Base-by-base conservation (phyloP, 176 grass and related monocot species). In the Ampelocalamus luodianensis region DNA sequence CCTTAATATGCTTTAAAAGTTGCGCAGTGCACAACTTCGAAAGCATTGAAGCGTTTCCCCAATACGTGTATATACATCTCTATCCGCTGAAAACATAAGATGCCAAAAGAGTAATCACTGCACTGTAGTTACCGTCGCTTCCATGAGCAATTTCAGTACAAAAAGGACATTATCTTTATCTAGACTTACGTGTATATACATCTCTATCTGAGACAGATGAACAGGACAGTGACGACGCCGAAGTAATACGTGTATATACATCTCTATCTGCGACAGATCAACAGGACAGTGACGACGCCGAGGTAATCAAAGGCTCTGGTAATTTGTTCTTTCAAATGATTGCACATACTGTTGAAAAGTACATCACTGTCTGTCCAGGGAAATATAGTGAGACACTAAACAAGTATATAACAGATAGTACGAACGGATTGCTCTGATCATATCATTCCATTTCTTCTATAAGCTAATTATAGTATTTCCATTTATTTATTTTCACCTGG, bases 311-410 rank as follows among this genome's bases (percentile, higher is more conserved):
- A 37, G 14, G 51, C 39, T 79, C 65, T 20, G 20, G 39, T 78
- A 55, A 61, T 69, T 56, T 38, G 74, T 49, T 74, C 65, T 61
- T 85, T 61, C 50, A 70, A 70, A 60, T 69, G 66, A 65, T 69
- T 78, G 24, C 13, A n/a, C 7, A 5, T 42, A 43, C 23, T 23
- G 10, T 85, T 67, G 17, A 29, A 39, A 85, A 39, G 65, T 13
- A 50, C 66, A 79, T 18, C 40, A 71, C 54, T 51, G 13, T 38
- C 50, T 38, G 12, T 42, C 27, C 18, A 51, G 53, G 13, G 2
- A 76, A 60, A 63, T 61, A 51, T 22, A 50, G 14, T 39, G 6
- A 71, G 34, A 13, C 3, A 61, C 38, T 22, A 68, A 71, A 50
- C 62, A 73, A 83, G 26, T 23, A 83, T 49, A 36, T 10, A 10